Evolutionary conservation across 805 yeast genomes (phyloP), one percentile per base, ranked within the genome.

Genomic region (Starmerella tilneyi): DNA sequence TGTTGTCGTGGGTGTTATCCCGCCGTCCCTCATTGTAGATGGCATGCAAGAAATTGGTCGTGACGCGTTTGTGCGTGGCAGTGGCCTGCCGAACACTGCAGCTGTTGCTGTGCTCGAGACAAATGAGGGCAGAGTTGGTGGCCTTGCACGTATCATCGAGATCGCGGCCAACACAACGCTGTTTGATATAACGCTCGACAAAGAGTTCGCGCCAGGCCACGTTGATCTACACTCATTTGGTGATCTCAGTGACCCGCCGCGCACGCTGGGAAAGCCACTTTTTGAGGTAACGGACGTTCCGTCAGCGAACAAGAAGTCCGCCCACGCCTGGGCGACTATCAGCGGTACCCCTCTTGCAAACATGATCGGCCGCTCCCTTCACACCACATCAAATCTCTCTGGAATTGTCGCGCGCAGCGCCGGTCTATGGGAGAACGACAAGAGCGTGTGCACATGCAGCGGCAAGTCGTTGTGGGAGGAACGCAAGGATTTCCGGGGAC

Each of bases 401-500:
- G 97, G 98, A 24, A 94, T 89, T 20, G 76, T 92, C 59, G 97
- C 97, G 1, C 74, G 97, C 58, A 81, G 94, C 56, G 97, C 98
- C 1, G 98, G 98, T 13, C 83, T 78, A 21, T 92, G 97, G 96
- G 94, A 89, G 60, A 92, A 92, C 64, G 84, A 81, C 55, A 89
- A 89, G 64, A 78, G 78, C 48, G 94, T 89, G 2, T 89, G 98
- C 64, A 79, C 89, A 27, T 92, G 97, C 63, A 79, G 89, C 13
- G 98, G 98, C 15, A 85, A 86, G 70, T 84, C 95, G 0, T 76
- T 89, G 21, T 89, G 98, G 97, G 86, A 92, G 61, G 98, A 89
- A 63, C 71, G 96, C 45, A 63, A 68, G 41, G 95, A 85, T 57
- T 44, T 49, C 44, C 41, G 52, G 1, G 45, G 44, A 22, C 43